Evolutionary conservation across 78 protist species (phyloP), one percentile per base, ranked within the genome.

Genomic region (Tieghemostelium lacteum): DNA sequence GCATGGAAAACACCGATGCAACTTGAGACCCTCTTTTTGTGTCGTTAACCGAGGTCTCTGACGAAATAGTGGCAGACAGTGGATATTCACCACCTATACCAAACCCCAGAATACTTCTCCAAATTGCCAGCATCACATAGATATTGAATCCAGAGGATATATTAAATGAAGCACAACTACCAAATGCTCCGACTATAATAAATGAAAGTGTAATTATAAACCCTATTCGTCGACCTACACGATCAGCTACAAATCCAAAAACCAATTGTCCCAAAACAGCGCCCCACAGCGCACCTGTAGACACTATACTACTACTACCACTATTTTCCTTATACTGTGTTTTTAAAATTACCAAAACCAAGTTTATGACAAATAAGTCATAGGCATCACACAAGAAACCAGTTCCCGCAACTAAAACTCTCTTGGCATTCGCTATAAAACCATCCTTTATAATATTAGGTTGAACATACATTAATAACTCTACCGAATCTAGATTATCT

Each of bases 1-100:
- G 96, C 96, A 95, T 95, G 24, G 92, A 71, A 37, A 95, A 94
- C 26, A 94, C 96, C 19, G 77, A 58, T 12, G 87, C 75, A 3
- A 93, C 89, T 49, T 50, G 54, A 10, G 73, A 34, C 17, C 97
- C 96, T 17, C 95, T 49, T 31, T 70, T 66, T 49, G 24, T 31
- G 17, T 76, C 74, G 40, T 33, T 73, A 1, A 2, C 5, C 2
- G 93, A 1, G 10, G 86, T 54, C 55, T 95, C 96, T 19, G 72
- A 6, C 0, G 92, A 28, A 20, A 96, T 92, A 17, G 95, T 92
- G 8, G 97, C 97, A 3, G 85, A 16, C 52, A 94, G 75, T 1
- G 97, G 97, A 62, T 96, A 96, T 14, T 94, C 97, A n/a, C 95
- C 95, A 26, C 97, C 97, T 36, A 94, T 66, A 22, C 97, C 97